Evolutionary conservation across 805 yeast species (phyloP), one percentile per base, ranked within the genome.

Genomic region (Wickerhamomyces strasburgensis): DNA sequence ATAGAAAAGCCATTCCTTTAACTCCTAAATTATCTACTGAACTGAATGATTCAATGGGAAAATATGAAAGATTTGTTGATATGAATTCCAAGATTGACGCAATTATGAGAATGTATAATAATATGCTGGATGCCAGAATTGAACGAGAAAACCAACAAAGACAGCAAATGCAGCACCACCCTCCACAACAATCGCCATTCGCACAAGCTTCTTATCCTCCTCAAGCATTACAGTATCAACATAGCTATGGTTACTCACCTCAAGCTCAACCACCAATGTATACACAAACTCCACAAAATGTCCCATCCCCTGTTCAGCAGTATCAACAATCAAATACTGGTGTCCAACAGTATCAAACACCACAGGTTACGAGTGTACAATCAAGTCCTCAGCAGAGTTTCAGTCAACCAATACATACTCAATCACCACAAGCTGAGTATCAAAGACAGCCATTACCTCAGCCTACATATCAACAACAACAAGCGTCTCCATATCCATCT

Each of bases 11-110:
- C 4, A 60, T 75, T 16, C 66, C 71, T 9, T 57, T 84, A 37
- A 76, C 81, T 40, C 93, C 95, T 3, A 86, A 82, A 49, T 56
- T 86, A 30, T 79, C 80, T 38, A 66, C 67, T 29, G 72, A 81
- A 11, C 59, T 84, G 21, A 68, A 75, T 31, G 74, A 71, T 19
- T 67, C 85, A 3, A 68, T 72, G 23, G 70, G 72, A 26, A 79
- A 74, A 46, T 75, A 86, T 50, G 90, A 86, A 35, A 58, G 62
- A 15, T 71, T 80, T 43, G 71, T 83, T 44, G 85, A 83, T 33
- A 67, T 84, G 75, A 86, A 84, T 60, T 74, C 82, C 33, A 86
- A 88, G 51, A 72, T 88, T 37, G 80, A 84, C 37, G 79, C 87
- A 5, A 80, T 86, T 23, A 73, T 79, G 52, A 72, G 82, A 43